Evolutionary conservation across 1,284 basidiomycete genomes (phyloP).

Genomic region (Trichosporon asahii): DNA sequence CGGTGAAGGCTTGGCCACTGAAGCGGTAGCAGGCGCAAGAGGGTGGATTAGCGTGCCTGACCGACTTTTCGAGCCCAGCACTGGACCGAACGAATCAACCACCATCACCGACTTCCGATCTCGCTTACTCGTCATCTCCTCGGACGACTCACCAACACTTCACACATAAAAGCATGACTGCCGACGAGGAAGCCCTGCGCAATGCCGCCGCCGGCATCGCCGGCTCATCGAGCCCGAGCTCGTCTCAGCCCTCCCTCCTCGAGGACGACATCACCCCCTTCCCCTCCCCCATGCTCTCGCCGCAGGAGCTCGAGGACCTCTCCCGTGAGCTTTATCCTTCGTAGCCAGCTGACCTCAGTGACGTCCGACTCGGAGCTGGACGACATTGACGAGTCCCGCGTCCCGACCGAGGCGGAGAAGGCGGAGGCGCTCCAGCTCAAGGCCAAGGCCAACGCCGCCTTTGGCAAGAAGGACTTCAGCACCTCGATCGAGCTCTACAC

Average conservation of each 20-base stretch:
- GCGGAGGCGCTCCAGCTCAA: conserved; percentile 69
- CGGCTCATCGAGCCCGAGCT: conserved; percentile 16
- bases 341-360: conserved; percentile 29
- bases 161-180: conserved; percentile 4
- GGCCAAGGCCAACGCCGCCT: conserved; percentile 79
- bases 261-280: conserved; percentile 50
- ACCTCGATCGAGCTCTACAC: conserved; percentile 70
- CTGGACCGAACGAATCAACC: not conserved
- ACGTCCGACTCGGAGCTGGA: conserved; percentile 46
- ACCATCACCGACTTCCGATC: not conserved
- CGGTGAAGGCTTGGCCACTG: not conserved
- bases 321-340: conserved; percentile 33
- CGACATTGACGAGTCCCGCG: conserved; percentile 45
- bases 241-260: conserved; percentile 13
- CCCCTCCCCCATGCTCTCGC: conserved; percentile 39
- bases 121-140: not conserved
- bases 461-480: conserved; percentile 62
- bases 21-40: not conserved
- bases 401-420: conserved; percentile 65
- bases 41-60: not conserved
- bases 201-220: conserved; percentile 15
- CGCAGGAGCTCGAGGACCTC: conserved; percentile 40
- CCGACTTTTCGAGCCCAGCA: not conserved
- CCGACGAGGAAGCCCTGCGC: conserved; percentile 16
- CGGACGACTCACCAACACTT: not conserved